Conservation (phyloP, 495 filamentous ascomycete species). For the Penicillium macrosclerotiorum region DNA sequence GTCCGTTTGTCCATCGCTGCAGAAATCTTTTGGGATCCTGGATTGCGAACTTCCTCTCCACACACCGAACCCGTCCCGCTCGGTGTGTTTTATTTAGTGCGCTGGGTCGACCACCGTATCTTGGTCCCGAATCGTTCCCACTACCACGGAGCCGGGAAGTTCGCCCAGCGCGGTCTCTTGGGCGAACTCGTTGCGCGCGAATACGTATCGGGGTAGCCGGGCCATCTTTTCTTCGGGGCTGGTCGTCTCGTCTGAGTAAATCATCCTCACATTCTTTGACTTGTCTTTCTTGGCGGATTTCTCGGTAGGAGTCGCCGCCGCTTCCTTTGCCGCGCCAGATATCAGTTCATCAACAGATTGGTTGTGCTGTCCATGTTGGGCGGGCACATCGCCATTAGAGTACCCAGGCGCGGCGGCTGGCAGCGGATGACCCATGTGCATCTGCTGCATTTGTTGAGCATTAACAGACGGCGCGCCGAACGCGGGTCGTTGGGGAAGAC, state of each 20-base stretch:
- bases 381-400: slow-evolving; percentile 39
- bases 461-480: slow-evolving; percentile 57
- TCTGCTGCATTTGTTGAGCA: slow-evolving; percentile 58
- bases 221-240: slow-evolving; percentile 91
- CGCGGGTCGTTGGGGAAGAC: slow-evolving; percentile 62
- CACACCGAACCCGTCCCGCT: too few species aligned
- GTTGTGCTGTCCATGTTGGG: slow-evolving; percentile 31
- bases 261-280: slow-evolving; percentile 65
- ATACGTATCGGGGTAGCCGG: slow-evolving; percentile 71
- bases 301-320: slow-evolving; percentile 37
- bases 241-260: slow-evolving; percentile 73
- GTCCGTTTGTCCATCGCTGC: slow-evolving; percentile 18
- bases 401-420: slow-evolving; percentile 24
- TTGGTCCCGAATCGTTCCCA: slow-evolving; percentile 33
- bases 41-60: too few species aligned
- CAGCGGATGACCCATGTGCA: slow-evolving; percentile 59
- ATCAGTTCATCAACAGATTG: slow-evolving; percentile 65
- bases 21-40: slow-evolving; percentile 2
- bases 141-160: slow-evolving; percentile 35
- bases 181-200: slow-evolving; percentile 49
- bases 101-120: slow-evolving; percentile 38
- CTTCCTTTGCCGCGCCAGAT: slow-evolving; percentile 35
- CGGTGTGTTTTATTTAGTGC: slow-evolving; percentile 20
- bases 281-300: slow-evolving; percentile 65
- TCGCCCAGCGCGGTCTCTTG: slow-evolving; percentile 38